Base-by-base conservation (phyloP, 192 early-diverging fungal genomes). In the Coemansia sp. region DNA sequence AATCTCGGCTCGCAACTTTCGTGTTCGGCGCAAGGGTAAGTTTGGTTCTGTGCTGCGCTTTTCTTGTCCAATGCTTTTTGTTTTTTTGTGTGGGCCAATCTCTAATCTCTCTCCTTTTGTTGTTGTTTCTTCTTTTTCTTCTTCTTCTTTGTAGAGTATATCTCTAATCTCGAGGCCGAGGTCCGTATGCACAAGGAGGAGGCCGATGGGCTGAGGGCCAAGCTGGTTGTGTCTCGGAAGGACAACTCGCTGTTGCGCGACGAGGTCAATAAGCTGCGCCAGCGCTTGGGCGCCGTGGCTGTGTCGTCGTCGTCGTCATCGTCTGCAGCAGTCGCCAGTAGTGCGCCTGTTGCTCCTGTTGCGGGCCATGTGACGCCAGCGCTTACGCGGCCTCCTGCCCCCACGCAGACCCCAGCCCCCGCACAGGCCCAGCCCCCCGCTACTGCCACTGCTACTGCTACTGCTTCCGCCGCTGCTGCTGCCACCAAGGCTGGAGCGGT, bases 1-100 rank as follows among this genome's bases (percentile, higher is more conserved):
- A 70, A 89, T 95, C 36, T 92, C 90, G 20, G 93, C 93, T 20
- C 83, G 92, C 68, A 93, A 93, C 77, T 95, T 95, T 75, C 85
- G 93, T 43, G 85, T 89, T 45, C 86, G 93, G 56, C 86, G 92
- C 84, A 95, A 95, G 85, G 93, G 77, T 79, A 79, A 74, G 77
- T 60, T 15, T 11, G 22, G 49, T 22, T 20, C 36, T 57, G 41
- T 17, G 15, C 35, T 63, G 15, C 47, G 14, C 47, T 14, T 49
- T 20, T 4, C 4, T 17, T 40, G 38, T 24, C 41, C 59, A 22
- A 40, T 54, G 10, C 19, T 20, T 53, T 65, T 67, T 49, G 1
- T 22, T n/a, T 42, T 38, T 54, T 40, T 57, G 22, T n/a, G 31
- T 57, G 45, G n/a, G n/a, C n/a, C n/a, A n/a, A n/a, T n/a, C n/a